Conservation (phyloP, 257 asterid genomes). For the Ehretia macrophylla region DNA sequence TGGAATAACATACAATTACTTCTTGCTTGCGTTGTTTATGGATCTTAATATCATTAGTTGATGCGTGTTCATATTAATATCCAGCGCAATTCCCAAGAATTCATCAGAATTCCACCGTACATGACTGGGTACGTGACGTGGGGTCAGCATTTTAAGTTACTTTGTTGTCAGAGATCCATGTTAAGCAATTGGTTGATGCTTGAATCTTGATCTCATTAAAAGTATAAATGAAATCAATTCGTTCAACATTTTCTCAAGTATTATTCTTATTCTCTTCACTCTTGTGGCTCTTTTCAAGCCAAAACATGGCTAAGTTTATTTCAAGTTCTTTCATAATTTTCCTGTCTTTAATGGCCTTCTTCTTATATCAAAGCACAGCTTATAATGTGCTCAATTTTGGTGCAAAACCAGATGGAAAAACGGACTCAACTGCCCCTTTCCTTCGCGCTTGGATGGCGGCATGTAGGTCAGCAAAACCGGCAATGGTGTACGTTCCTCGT, state of each 20-base stretch:
- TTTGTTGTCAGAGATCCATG: conserved; percentile 22
- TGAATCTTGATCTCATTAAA: neutral
- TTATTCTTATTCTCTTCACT: neutral
- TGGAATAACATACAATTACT: conserved; percentile 9
- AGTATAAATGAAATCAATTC: conserved; percentile 14
- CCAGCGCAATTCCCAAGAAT: conserved; percentile 11
- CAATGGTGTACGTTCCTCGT: conserved; percentile 49
- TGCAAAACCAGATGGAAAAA: conserved; percentile 64
- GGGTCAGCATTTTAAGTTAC: conserved; percentile 22
- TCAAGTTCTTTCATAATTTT: conserved; percentile 9
- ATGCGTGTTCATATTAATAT: no score
- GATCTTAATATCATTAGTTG: no score
- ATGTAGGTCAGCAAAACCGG: conserved; percentile 46
- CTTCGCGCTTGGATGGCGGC: conserved; percentile 69
- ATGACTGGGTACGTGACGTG: conserved; percentile 24
- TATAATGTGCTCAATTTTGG: conserved; percentile 59
- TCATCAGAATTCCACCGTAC: conserved; percentile 31
- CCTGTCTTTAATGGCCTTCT: conserved; percentile 6
- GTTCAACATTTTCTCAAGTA: neutral
- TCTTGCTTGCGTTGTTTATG: neutral
- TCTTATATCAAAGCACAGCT: conserved; percentile 23
- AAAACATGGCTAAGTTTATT: conserved; percentile 13
- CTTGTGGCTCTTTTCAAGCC: neutral
- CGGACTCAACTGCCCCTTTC: conserved; percentile 60
- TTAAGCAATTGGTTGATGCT: conserved; percentile 12